phyloP scores from a whole-genome alignment of 106 monocot species.

The Triglochin maritima region DNA sequence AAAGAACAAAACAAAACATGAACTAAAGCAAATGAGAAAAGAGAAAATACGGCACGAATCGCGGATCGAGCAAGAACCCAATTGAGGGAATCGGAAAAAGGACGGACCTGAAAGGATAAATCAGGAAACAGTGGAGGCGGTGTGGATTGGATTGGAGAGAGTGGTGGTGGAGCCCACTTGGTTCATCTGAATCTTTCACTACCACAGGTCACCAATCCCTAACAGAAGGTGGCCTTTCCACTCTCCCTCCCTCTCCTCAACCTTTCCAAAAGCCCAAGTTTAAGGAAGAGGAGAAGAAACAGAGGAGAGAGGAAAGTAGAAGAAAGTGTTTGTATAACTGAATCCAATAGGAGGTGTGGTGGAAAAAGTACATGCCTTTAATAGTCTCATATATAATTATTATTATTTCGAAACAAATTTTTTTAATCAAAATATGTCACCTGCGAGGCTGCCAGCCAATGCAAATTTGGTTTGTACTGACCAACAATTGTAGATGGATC shows the following conservation, averaged over 20 bases:
- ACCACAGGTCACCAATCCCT: neutral
- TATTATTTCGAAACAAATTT: neutral
- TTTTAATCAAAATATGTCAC: neutral
- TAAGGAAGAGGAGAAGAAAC: neutral
- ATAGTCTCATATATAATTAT: neutral
- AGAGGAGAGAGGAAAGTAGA: neutral
- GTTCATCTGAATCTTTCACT: constrained; percentile 1
- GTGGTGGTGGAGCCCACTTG: constrained; percentile 3
- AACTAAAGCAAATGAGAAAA: neutral
- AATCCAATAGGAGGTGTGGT: neutral
- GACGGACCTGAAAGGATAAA: constrained; percentile 1
- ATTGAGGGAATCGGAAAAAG: constrained; percentile 7
- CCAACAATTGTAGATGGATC: too few species aligned
- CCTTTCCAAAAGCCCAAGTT: neutral
- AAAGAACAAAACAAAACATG: neutral
- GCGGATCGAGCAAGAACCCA: neutral
- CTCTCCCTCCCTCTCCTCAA: neutral
- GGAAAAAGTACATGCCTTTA: neutral
- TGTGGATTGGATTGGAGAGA: neutral
- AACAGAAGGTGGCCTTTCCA: neutral
- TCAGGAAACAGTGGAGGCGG: neutral
- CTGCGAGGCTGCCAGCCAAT: neutral
- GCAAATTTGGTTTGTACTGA: too few species aligned
- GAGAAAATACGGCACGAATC: neutral
- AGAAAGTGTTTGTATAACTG: neutral